Base-by-base conservation (phyloP, 2,329 filamentous ascomycete species). In the Hansfordia pulvinata region DNA sequence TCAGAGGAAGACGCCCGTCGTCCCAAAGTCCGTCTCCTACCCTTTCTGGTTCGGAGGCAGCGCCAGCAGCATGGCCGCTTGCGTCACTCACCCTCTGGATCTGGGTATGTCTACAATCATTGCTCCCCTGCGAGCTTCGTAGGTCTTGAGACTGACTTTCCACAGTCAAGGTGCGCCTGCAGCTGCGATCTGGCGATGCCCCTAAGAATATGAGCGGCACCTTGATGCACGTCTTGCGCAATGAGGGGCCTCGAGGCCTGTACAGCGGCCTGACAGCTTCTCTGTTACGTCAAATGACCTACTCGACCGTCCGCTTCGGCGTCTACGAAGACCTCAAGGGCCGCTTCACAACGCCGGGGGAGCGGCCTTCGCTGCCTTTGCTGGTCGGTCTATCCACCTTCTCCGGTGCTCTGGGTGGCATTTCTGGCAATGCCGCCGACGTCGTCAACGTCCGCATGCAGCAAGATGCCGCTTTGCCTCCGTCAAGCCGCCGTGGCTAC, bases 391-490 rank as follows among this genome's bases (percentile, higher is more conserved):
- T 96, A 53, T 83, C 88, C 28, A 78, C 75, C 14, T 58, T 73
- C 16, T 88, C 90, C 6, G 90, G 90, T 27, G 82, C 94, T 47
- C 54, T 92, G 3, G 90, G 90, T 35, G 90, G 90, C 26, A 58
- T 96, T 24, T 81, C 78, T 5, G 90, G 90, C 37, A 98, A 96
- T 56, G 85, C 86, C 3, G 88, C 86, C 37, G 90, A 98, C 50
- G 85, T 98, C 18, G 65, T 94, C 44, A 98, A 98, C 54, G 90
- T 98, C 26, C 83, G 90, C 38, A 98, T 98, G 90, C 90, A 98
- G 58, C 83, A 93, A 55, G 90, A 77, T 45, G 76, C 81, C 3
- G 74, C 84, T 1, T 70, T 94, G 2, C 80, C 85, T 1, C 44
- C 57, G 1, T 65, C 66, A 5, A 61, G 92, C 44, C 74, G 83